Base-by-base conservation (phyloP, 257 asterid species). In the Salvia rosmarinus region DNA sequence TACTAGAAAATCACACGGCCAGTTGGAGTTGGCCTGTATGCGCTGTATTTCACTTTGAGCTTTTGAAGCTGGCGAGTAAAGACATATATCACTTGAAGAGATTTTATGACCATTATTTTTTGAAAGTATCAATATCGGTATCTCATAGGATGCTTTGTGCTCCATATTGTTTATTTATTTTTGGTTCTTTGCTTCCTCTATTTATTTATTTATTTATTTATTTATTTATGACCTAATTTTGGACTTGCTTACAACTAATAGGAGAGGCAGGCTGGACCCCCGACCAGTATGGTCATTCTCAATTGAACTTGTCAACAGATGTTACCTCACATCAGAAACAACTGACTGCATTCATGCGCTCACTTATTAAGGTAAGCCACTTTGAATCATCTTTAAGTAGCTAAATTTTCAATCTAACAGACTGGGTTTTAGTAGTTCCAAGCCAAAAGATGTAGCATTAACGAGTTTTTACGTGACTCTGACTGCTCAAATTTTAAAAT, bases 251-350 rank as follows among this genome's bases (percentile, higher is more conserved):
- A 46, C 67, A 74, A 75, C 74, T 64, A 64, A 78, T 72, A 91
- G 99, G 89, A 67, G 97, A 91, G 79, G 99, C 99, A 56, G 99
- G 99, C 54, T 94, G 96, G 97, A 91, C 91, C 60, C 85, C 96
- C 68, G 99, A 94, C 77, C 96, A 94, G 73, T 94, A 86, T 76
- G 99, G 97, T 21, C 89, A 91, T 85, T 91, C 99, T 74, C 96
- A 90, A 54, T 89, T 78, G 44, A 91, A 78, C 78, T 73, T 88
- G 20, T 76, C 91, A 55, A 71, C 91, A 42, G 99, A 94, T 81
- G 74, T 79, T 78, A 79, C 85, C 56, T 75, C 88, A 44, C 84
- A 84, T 83, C 97, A 82, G 84, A 94, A 89, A 81, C 77, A 90
- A 68, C 72, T 91, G 89, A 85, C 95, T 59, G 88, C 90, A 70